These are phyloP conservation scores for Fabrea salina DNA, from an alignment of 169 alveolate genomes.

Conservation along the genomic window DNA sequence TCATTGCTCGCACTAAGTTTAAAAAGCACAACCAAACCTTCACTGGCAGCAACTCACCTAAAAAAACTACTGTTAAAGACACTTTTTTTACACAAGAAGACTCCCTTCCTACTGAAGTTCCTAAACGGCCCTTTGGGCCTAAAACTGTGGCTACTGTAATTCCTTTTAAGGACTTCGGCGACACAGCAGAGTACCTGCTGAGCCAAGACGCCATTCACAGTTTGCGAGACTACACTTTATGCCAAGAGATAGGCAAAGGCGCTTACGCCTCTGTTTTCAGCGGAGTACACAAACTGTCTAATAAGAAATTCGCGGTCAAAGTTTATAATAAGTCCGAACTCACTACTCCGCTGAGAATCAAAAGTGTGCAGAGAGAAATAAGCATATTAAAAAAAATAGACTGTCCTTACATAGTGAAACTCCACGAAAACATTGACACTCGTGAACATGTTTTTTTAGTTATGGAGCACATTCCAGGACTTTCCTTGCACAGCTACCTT, in stretches of 20 bases:
- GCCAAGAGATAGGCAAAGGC: conserved; percentile 19
- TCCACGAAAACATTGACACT: conserved; percentile 66
- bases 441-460: conserved; percentile 67
- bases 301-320: conserved; percentile 79
- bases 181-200: too few species aligned
- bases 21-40: too few species aligned
- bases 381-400: conserved; percentile 65
- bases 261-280: conserved; percentile 61
- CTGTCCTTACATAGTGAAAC: conserved; percentile 70
- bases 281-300: conserved; percentile 69
- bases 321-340: conserved; percentile 80
- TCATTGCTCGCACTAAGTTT: too few species aligned
- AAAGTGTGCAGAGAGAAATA: conserved; percentile 77
- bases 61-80: too few species aligned
- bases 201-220: too few species aligned
- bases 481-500: conserved; percentile 74
- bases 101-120: too few species aligned
- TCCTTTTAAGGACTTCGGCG: too few species aligned
- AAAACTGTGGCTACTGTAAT: too few species aligned
- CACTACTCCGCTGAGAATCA: conserved; percentile 69
- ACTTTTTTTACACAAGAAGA: too few species aligned
- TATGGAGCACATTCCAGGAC: conserved; percentile 79
- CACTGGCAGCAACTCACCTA: too few species aligned
- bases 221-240: neutral
- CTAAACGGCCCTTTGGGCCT: too few species aligned